A percentile compares a stretch with the other conserved stretches of the same genome.
Conservation (phyloP, 2,329 filamentous ascomycete species). For the Ustulina deusta region DNA sequence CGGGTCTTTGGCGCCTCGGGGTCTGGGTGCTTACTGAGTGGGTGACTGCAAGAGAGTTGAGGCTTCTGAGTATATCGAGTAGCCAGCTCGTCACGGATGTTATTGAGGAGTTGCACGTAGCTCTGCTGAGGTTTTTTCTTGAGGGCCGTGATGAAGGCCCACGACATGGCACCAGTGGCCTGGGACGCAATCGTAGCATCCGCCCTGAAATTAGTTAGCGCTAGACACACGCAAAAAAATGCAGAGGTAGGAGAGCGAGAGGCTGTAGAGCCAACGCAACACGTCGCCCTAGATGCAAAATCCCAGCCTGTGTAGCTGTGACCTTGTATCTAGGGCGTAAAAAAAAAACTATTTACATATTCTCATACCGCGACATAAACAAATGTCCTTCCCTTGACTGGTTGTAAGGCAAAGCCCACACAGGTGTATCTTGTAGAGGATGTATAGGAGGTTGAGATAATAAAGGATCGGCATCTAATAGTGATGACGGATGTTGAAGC, state of each 20-base stretch:
- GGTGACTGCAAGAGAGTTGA: conserved; percentile 95
- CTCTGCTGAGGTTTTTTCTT: conserved; percentile 95
- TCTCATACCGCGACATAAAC: conserved; percentile 21
- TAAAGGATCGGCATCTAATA: conserved; percentile 24
- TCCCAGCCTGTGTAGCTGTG: conserved; percentile 51
- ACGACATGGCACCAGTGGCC: conserved; percentile 98
- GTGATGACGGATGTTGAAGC: conserved; percentile 23
- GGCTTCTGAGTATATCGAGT: conserved; percentile 94
- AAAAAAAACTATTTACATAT: conserved; percentile 45
- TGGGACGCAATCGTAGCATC: conserved; percentile 89
- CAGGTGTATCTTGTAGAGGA: conserved; percentile 11
- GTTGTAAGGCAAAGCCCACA: conserved; percentile 33
- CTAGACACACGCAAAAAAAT: neutral
- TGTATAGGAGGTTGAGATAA: conserved; percentile 29
- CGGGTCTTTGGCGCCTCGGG: conserved; percentile 17
- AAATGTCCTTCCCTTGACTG: conserved; percentile 20
- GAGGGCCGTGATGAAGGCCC: conserved; percentile 91
- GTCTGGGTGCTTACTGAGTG: conserved; percentile 76
- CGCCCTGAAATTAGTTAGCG: conserved; percentile 61
- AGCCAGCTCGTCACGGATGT: conserved; percentile 88
- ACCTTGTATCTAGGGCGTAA: conserved; percentile 58
- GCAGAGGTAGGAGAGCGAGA: neutral
- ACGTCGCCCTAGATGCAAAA: conserved; percentile 60
- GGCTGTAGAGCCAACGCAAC: conserved; percentile 56
- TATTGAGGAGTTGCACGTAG: conserved; percentile 96